Conservation (phyloP, 2,329 filamentous ascomycete genomes). For the Coleophoma crateriformis region DNA sequence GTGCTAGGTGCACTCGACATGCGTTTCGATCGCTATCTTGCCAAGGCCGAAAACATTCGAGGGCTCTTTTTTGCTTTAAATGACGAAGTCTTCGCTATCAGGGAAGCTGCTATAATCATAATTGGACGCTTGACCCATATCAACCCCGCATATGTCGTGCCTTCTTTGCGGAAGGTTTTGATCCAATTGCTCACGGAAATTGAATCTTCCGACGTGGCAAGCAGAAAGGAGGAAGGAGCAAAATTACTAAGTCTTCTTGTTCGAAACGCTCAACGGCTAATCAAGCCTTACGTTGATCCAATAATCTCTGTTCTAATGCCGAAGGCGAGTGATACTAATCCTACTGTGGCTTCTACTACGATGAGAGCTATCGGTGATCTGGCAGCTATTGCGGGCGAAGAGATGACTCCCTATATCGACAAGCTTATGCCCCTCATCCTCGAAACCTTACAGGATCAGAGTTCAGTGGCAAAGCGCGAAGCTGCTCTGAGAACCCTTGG, state of each 20-base stretch:
- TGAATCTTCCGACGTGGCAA: conserved; percentile 88
- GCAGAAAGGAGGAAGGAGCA: conserved; percentile 95
- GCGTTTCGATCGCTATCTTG: conserved; percentile 92
- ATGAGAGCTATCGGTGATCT: conserved; percentile 91
- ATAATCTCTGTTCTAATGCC: conserved; percentile 94
- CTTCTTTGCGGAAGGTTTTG: conserved; percentile 86
- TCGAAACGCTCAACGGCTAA: conserved; percentile 84
- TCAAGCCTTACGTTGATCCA: conserved; percentile 93
- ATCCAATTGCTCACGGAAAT: conserved; percentile 96
- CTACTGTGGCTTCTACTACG: conserved; percentile 90
- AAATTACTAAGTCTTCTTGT: conserved; percentile 89
- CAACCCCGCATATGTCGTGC: conserved; percentile 97
- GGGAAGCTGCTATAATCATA: conserved; percentile 95
- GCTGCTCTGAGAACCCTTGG: conserved; percentile 86
- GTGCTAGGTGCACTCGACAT: conserved; percentile 89
- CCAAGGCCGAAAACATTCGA: conserved; percentile 94
- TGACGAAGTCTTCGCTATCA: conserved; percentile 86
- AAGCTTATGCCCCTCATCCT: conserved; percentile 93
- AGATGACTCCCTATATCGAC: conserved; percentile 89
- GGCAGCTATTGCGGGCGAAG: conserved; percentile 86
- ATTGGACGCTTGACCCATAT: conserved; percentile 86
- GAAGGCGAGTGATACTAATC: conserved; percentile 78
- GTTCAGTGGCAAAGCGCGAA: conserved; percentile 83
- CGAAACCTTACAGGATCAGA: conserved; percentile 88
- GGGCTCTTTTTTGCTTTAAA: conserved; percentile 94